phyloP scores from a whole-genome alignment of 441 rosid genomes.

The Croton setiger region DNA sequence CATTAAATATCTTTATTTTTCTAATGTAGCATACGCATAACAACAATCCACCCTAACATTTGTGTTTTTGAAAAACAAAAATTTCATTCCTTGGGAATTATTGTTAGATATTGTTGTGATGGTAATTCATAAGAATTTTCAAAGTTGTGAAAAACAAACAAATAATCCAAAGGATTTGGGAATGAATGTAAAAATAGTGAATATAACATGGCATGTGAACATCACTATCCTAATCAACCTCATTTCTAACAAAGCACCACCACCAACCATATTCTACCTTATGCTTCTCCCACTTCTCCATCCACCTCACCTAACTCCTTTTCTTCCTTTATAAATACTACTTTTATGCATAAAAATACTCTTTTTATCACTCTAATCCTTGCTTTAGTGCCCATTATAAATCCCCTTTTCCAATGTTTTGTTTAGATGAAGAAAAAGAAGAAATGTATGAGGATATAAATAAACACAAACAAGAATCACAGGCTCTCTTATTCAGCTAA shows the following conservation, averaged over 20 bases:
- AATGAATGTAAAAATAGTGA: too few relatives aligned
- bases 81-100: too few relatives aligned
- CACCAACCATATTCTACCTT: constrained; percentile 9
- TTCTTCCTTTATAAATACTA: too few relatives aligned
- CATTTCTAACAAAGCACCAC: constrained; percentile 22
- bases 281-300: constrained; percentile 24
- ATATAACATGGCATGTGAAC: constrained; percentile 33
- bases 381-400: too few relatives aligned
- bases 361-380: constrained; percentile 17
- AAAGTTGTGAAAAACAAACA: neutral
- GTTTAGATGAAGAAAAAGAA: neutral
- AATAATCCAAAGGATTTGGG: neutral
- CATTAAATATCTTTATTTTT: too few relatives aligned
- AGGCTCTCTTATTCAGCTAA: constrained; percentile 29
- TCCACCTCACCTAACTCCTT: neutral
- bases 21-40: too few relatives aligned
- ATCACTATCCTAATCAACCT: constrained; percentile 34
- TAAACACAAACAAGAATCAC: constrained; percentile 20
- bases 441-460: neutral
- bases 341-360: too few relatives aligned
- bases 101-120: too few relatives aligned
- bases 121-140: too few relatives aligned
- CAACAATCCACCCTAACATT: too few relatives aligned
- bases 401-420: too few relatives aligned
- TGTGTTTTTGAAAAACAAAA: too few relatives aligned